Evolutionary conservation across 2,329 filamentous ascomycete genomes (phyloP), one percentile per base, ranked within the genome.

Genomic region (Xylaria sp.): DNA sequence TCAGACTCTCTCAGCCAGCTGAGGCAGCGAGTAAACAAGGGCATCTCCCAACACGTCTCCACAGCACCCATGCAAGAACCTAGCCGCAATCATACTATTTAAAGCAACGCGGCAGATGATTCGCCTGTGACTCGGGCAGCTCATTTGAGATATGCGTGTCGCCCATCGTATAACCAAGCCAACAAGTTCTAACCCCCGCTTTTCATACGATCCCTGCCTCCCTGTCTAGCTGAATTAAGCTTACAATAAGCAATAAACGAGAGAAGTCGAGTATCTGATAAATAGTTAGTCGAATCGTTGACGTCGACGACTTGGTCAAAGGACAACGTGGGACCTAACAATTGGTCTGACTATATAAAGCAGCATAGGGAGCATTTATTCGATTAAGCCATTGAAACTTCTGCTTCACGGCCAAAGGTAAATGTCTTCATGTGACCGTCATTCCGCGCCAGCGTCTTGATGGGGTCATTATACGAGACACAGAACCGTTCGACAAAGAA

Each of bases 51-150:
- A 50, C 47, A 12, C 9, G 47, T 32, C 50, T 53, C 50, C 53
- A 55, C 32, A 39, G n/a, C n/a, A 11, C 53, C 45, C 19, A 67
- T 50, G 55, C 48, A 48, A 58, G 30, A 39, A 27, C 45, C 56
- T 56, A 48, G 39, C 42, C 36, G 54, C 9, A 36, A 61, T 42
- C 27, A 24, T 62, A 48, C 62, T 65, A 69, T 65, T 65, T 69
- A 65, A 59, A 62, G 63, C 54, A 54, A 54, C 53, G 9, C 27
- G 53, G 53, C 5, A 67, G 24, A 6, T 69, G 66, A 68, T 65
- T 68, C 62, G 66, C 56, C 45, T 65, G 57, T 53, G 42, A 50
- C 61, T 65, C 55, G 51, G 42, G 50, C 50, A 45, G 32, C 24
- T 65, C 56, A 68, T 59, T 57, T 47, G n/a, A 30, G 45, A 60